Evolutionary conservation across 768 basidiomycete genomes (phyloP).

Genomic region (Epithele typhae): DNA sequence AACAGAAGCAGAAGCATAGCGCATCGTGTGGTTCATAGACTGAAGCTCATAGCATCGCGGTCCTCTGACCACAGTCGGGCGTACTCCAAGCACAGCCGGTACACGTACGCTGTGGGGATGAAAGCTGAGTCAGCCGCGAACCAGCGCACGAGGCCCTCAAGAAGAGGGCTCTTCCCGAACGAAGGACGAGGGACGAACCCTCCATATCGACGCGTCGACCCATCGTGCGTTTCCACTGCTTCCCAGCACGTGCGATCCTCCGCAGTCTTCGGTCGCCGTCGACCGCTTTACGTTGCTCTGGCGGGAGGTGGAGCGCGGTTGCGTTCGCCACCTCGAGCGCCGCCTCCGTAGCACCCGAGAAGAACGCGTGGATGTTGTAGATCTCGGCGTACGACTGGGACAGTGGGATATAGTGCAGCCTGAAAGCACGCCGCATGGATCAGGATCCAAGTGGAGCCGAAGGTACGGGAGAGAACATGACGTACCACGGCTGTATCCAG

Average conservation of each 20-base stretch:
- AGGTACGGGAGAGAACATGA: constrained; percentile 9
- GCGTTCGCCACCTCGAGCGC: constrained; percentile 52
- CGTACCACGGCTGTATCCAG: constrained; percentile 89
- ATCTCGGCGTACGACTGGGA: constrained; percentile 85
- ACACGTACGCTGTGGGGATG: constrained; percentile 65
- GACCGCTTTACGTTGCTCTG: constrained; percentile 31
- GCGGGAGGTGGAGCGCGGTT: constrained; percentile 33
- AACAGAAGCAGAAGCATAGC: too few relatives aligned
- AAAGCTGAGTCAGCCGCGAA: constrained; percentile 13
- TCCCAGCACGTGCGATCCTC: constrained; percentile 87
- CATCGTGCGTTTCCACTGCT: constrained; percentile 84
- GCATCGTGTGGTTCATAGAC: constrained; percentile 19
- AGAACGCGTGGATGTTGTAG: constrained; percentile 91
- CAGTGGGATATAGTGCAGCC: constrained; percentile 94
- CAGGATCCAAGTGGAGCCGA: background rate
- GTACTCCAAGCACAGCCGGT: constrained; percentile 85
- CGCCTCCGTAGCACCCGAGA: constrained; percentile 74
- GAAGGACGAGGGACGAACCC: constrained; percentile 44
- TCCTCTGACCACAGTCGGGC: constrained; percentile 83
- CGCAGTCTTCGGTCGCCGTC: constrained; percentile 72
- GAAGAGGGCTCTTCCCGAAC: constrained; percentile 1
- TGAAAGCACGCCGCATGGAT: constrained; percentile 24
- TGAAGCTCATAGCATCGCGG: constrained; percentile 60
- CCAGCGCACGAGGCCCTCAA: background rate
- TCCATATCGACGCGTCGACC: constrained; percentile 90